Evolutionary conservation across 768 basidiomycete genomes (phyloP), one percentile per base, ranked within the genome.

Genomic region (Boletus rex-veris): DNA sequence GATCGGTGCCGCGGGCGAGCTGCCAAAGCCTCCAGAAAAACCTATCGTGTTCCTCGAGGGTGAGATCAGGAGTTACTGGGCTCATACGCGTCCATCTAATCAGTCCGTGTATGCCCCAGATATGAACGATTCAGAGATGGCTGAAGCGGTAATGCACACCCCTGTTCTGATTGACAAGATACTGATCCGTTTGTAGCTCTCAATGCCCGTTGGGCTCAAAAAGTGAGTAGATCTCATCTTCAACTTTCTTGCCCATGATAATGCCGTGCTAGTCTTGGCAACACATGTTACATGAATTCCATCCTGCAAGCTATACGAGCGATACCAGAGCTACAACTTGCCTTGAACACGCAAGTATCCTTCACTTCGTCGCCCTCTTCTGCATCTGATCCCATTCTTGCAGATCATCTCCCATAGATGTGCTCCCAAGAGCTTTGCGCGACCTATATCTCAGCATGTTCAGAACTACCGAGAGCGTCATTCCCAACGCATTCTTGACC

Each of bases 231-330:
- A 14, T 16, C 14, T 42, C 18, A 2, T 15, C 28, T 38, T 28
- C 39, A 0, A 1, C 14, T 7, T 31, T 15, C 21, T 48, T 26
- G 28, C 21, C 9, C 33, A 26, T 43, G 10, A 38, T 46, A 52
- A 59, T 45, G 4, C 38, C 38, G 21, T 15, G 15, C 46, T 16
- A 84, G 82, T 64, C 74, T 95, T 36, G 94, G 96, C 35, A 98
- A 98, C 67, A 98, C 95, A 0, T 98, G 96, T 65, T 99, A 99
- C 73, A 92, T 98, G 88, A 98, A 96, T 67, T 85, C 97, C 1
- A 92, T 91, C 2, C 76, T 98, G 2, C 97, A 99, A 74, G 86
- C 90, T n/a, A 80, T 99, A 57, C 88, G 92, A 21, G 85, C 90
- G 4, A 87, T 99, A 46, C 94, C 95, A 3, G 93, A 97, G 62